phyloP scores from a whole-genome alignment of 306 rosid species.

The Lablab purpureus region DNA sequence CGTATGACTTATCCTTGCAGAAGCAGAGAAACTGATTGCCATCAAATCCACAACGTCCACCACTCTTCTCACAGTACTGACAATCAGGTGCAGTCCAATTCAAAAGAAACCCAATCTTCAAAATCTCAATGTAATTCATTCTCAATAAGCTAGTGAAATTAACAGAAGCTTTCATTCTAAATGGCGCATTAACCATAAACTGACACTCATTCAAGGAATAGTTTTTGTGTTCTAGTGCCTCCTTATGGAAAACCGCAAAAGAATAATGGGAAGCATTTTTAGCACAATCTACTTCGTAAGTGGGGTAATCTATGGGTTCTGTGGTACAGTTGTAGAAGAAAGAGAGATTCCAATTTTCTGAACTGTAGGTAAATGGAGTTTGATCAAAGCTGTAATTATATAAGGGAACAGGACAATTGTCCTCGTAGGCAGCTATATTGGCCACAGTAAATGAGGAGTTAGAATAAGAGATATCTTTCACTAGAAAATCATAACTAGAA shows the following conservation, averaged over 20 bases:
- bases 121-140: slow-evolving; percentile 58
- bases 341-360: slow-evolving; percentile 52
- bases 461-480: slow-evolving; percentile 60
- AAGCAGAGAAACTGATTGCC: slow-evolving; percentile 54
- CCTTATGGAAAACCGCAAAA: slow-evolving; percentile 65
- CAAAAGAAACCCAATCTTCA: slow-evolving; percentile 73
- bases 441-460: slow-evolving; percentile 55
- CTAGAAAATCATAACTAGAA: slow-evolving; percentile 55
- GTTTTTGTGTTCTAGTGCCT: slow-evolving; percentile 48
- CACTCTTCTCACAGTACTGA: slow-evolving; percentile 60
- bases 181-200: slow-evolving; percentile 54
- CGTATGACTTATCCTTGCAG: slow-evolving; percentile 62
- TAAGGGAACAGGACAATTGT: slow-evolving; percentile 61
- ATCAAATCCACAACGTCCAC: slow-evolving; percentile 69
- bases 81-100: slow-evolving; percentile 68
- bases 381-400: slow-evolving; percentile 59
- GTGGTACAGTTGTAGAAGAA: slow-evolving; percentile 68
- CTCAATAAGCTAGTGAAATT: slow-evolving; percentile 41
- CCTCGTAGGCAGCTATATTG: slow-evolving; percentile 44
- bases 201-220: slow-evolving; percentile 56
- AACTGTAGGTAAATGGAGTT: slow-evolving; percentile 54
- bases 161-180: slow-evolving; percentile 31
- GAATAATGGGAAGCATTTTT: slow-evolving; percentile 57
- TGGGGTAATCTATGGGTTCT: slow-evolving; percentile 46
- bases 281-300: slow-evolving; percentile 55